These are phyloP conservation scores for Shiraia bambusicola DNA, from an alignment of 2,329 filamentous ascomycete species.

Conservation along the genomic window DNA sequence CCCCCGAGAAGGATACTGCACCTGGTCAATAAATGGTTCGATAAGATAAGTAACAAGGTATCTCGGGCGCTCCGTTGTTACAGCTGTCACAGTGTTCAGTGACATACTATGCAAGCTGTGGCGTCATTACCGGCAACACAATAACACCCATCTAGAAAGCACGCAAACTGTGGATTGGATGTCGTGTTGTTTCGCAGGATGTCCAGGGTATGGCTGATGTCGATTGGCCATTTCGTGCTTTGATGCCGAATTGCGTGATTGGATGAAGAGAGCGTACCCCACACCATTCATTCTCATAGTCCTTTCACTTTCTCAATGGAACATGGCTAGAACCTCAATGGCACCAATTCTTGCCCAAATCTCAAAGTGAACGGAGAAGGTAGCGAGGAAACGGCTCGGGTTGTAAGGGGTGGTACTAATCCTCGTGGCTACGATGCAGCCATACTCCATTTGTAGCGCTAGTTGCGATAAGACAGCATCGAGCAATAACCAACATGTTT, in stretches of 20 bases:
- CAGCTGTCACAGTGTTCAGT: not conserved
- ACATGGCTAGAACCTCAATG: conserved; percentile 9
- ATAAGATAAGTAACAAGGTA: too few species aligned
- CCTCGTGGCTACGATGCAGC: conserved; percentile 1
- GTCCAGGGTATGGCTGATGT: conserved; percentile 2
- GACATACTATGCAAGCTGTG: conserved; percentile 1
- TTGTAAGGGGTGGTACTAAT: conserved; percentile 5
- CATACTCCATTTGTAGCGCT: conserved; percentile 1
- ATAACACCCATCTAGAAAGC: conserved; percentile 13
- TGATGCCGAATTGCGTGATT: conserved; percentile 38
- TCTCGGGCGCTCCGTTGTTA: conserved; percentile 2
- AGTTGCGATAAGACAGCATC: conserved; percentile 22
- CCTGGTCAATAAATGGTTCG: too few species aligned
- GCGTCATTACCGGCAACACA: conserved; percentile 2
- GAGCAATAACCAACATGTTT: conserved; percentile 33
- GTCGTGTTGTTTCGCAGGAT: conserved; percentile 7
- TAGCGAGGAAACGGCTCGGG: not conserved
- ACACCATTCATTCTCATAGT: conserved; percentile 9
- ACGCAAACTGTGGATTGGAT: conserved; percentile 25
- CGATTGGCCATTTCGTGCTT: conserved; percentile 25
- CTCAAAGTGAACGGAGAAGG: conserved; percentile 6
- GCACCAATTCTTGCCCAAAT: conserved; percentile 5
- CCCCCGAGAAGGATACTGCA: too few species aligned
- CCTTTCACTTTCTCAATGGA: conserved; percentile 8
- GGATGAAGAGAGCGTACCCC: conserved; percentile 34